Evolutionary conservation across 73 alveolate species (phyloP), one percentile per base, ranked within the genome.

Genomic region (Paramecium octaurelia): DNA sequence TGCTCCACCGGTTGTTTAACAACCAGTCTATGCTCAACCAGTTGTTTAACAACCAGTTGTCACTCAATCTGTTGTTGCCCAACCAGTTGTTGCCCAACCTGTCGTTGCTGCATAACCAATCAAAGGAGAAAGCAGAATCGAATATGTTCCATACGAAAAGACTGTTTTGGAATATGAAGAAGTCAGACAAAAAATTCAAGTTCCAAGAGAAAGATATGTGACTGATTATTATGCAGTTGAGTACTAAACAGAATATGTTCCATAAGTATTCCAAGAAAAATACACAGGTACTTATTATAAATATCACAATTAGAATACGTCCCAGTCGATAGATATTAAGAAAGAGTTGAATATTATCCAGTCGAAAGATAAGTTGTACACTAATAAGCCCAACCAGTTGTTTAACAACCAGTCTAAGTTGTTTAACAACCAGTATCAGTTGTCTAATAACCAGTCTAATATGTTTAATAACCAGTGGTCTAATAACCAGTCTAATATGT

Each of bases 191-290:
- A 60, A 40, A 29, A 73, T 64, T 64, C 27, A 58, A 42, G 93
- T 87, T 12, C 93, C 93, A 73, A 87, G 70, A 73, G 93, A 87
- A 38, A 87, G 42, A 77, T 42, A 60, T 54, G 88, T 87, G 59
- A 87, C 93, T 42, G 93, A 87, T 38, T 87, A 87, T 86, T 87
- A 87, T 77, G 93, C 93, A 42, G 93, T 87, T 23, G 93, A 87
- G 42, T 87, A 87, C 11, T n/a, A 87, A 64, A 87, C 93, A 35
- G 93, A 87, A 87, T 87, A 87, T 46, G 71, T 87, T 40, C 93
- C 93, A 24, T 77, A 87, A 87, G 93, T 87, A n/a, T 87, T 42
- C 88, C n/a, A 87, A 87, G 93, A 87, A 54, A 87, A 77, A 87
- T 87, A 64, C 42, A 60, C 87, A 73, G 87, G 87, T 73, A 73